These are phyloP conservation scores for Dactylellina cionopaga DNA, from an alignment of 2,329 filamentous ascomycete species.

Conservation along the genomic window DNA sequence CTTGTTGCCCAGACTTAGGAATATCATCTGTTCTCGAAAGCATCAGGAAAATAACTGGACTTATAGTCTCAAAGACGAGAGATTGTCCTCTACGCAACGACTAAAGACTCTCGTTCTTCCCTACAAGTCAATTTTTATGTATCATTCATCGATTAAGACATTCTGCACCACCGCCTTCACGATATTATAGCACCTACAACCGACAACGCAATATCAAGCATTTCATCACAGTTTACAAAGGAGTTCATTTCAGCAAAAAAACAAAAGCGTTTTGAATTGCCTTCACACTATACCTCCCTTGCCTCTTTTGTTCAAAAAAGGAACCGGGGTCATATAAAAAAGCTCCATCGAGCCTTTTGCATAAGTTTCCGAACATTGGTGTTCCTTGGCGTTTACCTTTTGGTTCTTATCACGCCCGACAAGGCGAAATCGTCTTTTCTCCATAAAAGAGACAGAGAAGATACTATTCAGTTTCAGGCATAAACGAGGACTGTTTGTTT, in stretches of 20 bases:
- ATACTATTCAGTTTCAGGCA: slow-evolving; percentile 2
- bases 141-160: slow-evolving; percentile 47
- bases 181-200: slow-evolving; percentile 53
- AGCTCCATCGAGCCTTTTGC: slow-evolving; percentile 21
- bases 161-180: slow-evolving; percentile 43
- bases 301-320: background rate
- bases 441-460: slow-evolving; percentile 13
- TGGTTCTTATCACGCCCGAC: slow-evolving; percentile 19
- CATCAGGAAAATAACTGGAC: background rate
- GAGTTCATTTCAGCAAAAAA: slow-evolving; percentile 19
- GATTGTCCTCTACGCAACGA: background rate
- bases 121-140: slow-evolving; percentile 48
- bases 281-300: background rate
- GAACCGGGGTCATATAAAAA: slow-evolving; percentile 4
- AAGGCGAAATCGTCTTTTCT: slow-evolving; percentile 32
- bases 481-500: slow-evolving; percentile 26
- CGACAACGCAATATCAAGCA: slow-evolving; percentile 37
- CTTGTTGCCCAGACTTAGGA: slow-evolving; percentile 6
- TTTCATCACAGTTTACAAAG: slow-evolving; percentile 26
- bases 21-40: too few relatives aligned
- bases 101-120: slow-evolving; percentile 17
- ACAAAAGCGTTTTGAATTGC: slow-evolving; percentile 13
- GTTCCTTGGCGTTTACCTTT: slow-evolving; percentile 33
- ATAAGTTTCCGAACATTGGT: slow-evolving; percentile 44
- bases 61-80: background rate